phyloP scores from a whole-genome alignment of 2,329 filamentous ascomycete genomes.

The Trichophyton verrucosum region DNA sequence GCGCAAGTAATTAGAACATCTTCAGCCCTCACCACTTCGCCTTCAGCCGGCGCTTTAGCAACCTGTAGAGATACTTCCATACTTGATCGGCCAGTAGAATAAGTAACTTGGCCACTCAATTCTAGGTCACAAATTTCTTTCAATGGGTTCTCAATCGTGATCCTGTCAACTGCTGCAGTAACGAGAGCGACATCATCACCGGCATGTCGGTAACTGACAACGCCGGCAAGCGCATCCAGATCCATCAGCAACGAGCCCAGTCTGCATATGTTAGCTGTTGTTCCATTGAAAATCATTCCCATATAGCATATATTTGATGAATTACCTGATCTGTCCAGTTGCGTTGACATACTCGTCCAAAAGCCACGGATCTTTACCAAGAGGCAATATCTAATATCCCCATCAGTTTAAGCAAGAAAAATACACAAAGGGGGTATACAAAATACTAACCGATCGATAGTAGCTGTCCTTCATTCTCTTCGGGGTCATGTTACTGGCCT shows the following conservation, averaged over 20 bases:
- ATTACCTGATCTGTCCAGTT: conserved; percentile 55
- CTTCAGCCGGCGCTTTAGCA: conserved; percentile 47
- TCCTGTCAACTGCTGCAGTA: conserved; percentile 52
- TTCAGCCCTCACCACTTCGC: conserved; percentile 33
- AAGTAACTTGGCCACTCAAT: conserved; percentile 56
- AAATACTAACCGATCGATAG: conserved; percentile 47
- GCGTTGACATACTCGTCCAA: conserved; percentile 68
- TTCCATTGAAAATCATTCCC: background rate
- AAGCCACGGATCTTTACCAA: conserved; percentile 63
- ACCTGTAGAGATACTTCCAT: conserved; percentile 65
- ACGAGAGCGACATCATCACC: conserved; percentile 52
- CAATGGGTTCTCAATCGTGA: conserved; percentile 56
- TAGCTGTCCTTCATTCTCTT: conserved; percentile 62
- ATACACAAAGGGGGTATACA: background rate
- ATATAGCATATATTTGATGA: background rate
- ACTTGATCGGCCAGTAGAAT: conserved; percentile 59
- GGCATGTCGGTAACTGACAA: conserved; percentile 63
- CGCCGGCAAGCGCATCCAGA: conserved; percentile 62
- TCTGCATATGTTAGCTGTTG: conserved; percentile 25
- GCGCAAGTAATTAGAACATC: conserved; percentile 59
- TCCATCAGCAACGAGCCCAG: conserved; percentile 69
- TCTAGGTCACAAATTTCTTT: conserved; percentile 69
- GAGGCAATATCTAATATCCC: conserved; percentile 47
- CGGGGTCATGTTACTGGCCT: conserved; percentile 39
- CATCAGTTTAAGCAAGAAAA: background rate